Percentiles rank a stretch among this genome's conserved stretches.
Evolutionary conservation across 1,139 yeast genomes (phyloP).

Genomic region (Saccharomyces pastorianus): DNA sequence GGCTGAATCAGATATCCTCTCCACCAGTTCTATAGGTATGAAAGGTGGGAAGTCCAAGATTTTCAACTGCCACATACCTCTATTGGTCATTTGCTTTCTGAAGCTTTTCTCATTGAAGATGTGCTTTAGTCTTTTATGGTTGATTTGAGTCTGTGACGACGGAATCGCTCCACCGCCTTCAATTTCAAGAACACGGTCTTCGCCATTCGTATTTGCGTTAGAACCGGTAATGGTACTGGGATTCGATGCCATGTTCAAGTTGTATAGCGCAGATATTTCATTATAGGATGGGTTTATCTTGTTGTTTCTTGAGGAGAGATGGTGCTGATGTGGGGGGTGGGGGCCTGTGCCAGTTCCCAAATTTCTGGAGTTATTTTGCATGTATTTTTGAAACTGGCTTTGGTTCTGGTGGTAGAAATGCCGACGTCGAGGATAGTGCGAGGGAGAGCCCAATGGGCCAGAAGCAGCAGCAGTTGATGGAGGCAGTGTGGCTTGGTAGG

Average conservation of each 20-base stretch:
- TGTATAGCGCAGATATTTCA: neutral
- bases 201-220: neutral
- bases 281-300: neutral
- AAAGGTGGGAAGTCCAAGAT: conserved; percentile 30
- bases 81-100: conserved; percentile 31
- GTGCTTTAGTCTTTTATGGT: conserved; percentile 18
- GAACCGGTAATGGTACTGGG: neutral
- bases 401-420: neutral
- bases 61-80: conserved; percentile 30
- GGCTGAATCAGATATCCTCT: conserved; percentile 3
- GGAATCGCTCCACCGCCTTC: conserved; percentile 1
- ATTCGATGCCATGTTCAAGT: neutral
- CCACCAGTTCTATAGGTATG: conserved; percentile 20
- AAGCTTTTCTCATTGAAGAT: conserved; percentile 30
- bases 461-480: neutral
- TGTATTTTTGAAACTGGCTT: neutral
- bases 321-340: conserved; percentile 1
- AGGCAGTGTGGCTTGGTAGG: neutral
- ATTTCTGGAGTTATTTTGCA: neutral
- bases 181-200: neutral
- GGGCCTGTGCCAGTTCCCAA: neutral
- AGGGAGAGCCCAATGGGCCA: neutral
- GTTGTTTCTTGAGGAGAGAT: neutral
- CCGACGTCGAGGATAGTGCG: conserved; percentile 1
- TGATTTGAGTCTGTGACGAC: conserved; percentile 8